Percentiles rank a stretch among this genome's conserved stretches.
These are phyloP conservation scores for Pyrenophora seminiperda DNA, from an alignment of 2,329 filamentous ascomycete species.

Conservation along the genomic window DNA sequence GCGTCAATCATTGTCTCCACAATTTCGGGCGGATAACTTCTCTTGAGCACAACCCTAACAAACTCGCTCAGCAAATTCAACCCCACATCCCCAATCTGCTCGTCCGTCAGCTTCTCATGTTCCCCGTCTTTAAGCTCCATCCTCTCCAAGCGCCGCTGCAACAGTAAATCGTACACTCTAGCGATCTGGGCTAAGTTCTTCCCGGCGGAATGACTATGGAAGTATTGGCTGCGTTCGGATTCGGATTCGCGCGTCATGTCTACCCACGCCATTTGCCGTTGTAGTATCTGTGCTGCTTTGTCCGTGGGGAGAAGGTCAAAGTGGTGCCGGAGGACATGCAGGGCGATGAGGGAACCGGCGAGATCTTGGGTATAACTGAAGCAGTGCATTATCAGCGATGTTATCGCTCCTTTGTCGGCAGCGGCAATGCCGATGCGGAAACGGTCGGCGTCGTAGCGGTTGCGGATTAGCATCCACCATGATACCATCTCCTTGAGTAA, in stretches of 20 bases:
- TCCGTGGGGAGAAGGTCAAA: slow-evolving; percentile 37
- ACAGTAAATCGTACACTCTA: slow-evolving; percentile 27
- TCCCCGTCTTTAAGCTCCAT: slow-evolving; percentile 23
- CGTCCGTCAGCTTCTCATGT: slow-evolving; percentile 19
- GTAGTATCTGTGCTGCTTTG: slow-evolving; percentile 27
- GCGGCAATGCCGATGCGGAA: slow-evolving; percentile 36
- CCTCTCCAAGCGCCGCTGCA: slow-evolving; percentile 22
- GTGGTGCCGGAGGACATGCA: slow-evolving; percentile 35
- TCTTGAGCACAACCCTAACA: slow-evolving; percentile 35
- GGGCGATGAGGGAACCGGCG: slow-evolving; percentile 42
- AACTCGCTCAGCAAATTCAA: slow-evolving; percentile 42
- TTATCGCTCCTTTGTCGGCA: slow-evolving; percentile 30
- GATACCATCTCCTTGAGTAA: slow-evolving; percentile 37
- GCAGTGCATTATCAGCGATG: slow-evolving; percentile 40
- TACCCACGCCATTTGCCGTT: slow-evolving; percentile 38
- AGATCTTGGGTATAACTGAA: slow-evolving; percentile 44
- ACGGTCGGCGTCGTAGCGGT: slow-evolving; percentile 32
- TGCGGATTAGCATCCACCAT: slow-evolving; percentile 36
- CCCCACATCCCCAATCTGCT: slow-evolving; percentile 31
- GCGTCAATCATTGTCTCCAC: slow-evolving; percentile 41
- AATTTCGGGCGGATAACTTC: slow-evolving; percentile 24
- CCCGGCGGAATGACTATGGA: slow-evolving; percentile 19
- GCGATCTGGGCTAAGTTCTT: slow-evolving; percentile 21
- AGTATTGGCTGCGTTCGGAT: slow-evolving; percentile 15
- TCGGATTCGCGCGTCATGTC: slow-evolving; percentile 25